Evolutionary conservation across 164 flowering plant genomes (phyloP), one percentile per base, ranked within the genome.

Genomic region (Vitis amurensis): DNA sequence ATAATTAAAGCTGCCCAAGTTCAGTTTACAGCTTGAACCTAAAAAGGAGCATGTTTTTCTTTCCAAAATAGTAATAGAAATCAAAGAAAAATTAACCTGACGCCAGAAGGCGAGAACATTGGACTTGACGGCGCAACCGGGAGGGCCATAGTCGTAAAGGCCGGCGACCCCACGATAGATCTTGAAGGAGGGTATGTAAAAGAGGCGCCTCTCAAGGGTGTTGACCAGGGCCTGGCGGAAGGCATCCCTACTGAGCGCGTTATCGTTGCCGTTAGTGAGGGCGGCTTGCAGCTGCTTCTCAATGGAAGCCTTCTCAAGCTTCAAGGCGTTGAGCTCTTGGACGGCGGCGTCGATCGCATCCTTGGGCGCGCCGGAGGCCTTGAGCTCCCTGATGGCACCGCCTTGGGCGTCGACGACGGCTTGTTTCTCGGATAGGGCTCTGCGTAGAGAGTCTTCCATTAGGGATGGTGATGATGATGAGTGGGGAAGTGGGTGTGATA

Each of bases 91-190:
- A 6, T 44, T 48, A 50, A 91, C 98, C 94, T 93, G 94, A 51
- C 98, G 97, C 98, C 99, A 95, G 64, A 88, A 91, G 8, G 89
- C 85, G 15, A 95, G 91, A 19, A 95, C 97, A 67, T 95, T 95
- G 12, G 93, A 76, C 85, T 93, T 93, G 9, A 95, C 90, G 14
- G 97, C 85, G 71, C 97, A 90, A 8, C 98, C 99, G 3, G 99
- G 99, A 0, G 98, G 99, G 5, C 99, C 99, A 72, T 89, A 95
- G 63, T 93, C 99, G 55, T 88, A 95, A 44, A 95, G 81, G 5
- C 99, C 99, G 52, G 95, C 97, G 31, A 95, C 99, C 11, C 97
- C 99, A 0, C 98, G 63, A 67, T 91, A 95, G 59, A 95, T 95
- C 82, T 90, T 90, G 81, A 95, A 95, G 0, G 97, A 89, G 0